Evolutionary conservation across 345 rosid genomes (phyloP).

Genomic region (Eucalyptus pauciflora): DNA sequence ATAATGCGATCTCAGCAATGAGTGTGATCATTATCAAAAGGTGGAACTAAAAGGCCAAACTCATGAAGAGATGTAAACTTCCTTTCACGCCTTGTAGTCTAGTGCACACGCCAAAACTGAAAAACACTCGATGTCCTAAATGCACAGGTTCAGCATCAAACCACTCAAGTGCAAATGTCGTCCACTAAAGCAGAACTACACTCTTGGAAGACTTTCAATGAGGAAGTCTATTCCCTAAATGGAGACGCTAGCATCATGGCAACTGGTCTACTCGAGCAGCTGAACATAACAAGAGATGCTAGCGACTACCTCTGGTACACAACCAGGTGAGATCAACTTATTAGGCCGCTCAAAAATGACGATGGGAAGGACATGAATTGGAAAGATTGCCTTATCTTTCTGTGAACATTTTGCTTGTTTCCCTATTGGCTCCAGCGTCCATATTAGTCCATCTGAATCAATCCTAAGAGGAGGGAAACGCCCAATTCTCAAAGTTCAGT

Average conservation of each 20-base stretch:
- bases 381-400: neutral
- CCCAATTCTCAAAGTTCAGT: slow-evolving; percentile 46
- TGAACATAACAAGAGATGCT: slow-evolving; percentile 48
- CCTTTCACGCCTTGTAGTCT: neutral
- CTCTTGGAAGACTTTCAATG: slow-evolving; percentile 44
- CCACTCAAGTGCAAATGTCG: slow-evolving; percentile 14
- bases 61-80: neutral
- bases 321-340: slow-evolving; percentile 26
- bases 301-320: slow-evolving; percentile 69
- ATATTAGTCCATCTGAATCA: slow-evolving; percentile 34
- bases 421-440: slow-evolving; percentile 16
- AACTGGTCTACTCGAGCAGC: slow-evolving; percentile 48
- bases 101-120: neutral
- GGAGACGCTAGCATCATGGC: slow-evolving; percentile 22
- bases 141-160: neutral
- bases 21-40: neutral
- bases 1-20: neutral
- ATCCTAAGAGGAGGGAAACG: slow-evolving; percentile 18
- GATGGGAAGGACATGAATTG: neutral
- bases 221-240: slow-evolving; percentile 24
- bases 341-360: neutral
- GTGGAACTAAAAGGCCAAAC: neutral
- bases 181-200: slow-evolving; percentile 8
- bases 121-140: neutral
- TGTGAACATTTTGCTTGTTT: neutral